A percentile compares a stretch with the other conserved stretches of the same genome.
These are phyloP conservation scores for Nicotiana paniculata DNA, from an alignment of 257 asterid genomes.

Conservation along the genomic window DNA sequence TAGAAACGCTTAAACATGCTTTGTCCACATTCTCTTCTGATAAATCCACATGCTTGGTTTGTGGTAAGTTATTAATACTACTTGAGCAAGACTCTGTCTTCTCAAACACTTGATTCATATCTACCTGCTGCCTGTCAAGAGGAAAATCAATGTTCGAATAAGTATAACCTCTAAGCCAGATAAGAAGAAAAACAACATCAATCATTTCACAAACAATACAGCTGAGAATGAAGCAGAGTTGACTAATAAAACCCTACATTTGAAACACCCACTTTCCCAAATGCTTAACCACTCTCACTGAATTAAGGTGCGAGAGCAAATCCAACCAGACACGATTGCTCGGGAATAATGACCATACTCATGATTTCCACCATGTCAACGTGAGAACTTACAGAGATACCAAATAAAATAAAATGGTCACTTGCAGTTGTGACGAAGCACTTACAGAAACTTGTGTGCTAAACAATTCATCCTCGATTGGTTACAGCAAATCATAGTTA, in stretches of 20 bases:
- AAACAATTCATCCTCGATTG: not conserved
- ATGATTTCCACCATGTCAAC: not conserved
- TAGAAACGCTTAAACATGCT: conserved; percentile 73
- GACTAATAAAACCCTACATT: not conserved
- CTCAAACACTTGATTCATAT: conserved; percentile 60
- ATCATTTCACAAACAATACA: not conserved
- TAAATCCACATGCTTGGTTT: conserved; percentile 83
- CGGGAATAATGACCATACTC: not conserved
- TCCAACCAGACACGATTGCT: not conserved
- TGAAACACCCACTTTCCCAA: not conserved
- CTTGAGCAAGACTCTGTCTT: conserved; percentile 67
- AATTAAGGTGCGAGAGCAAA: not conserved
- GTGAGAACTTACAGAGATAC: not conserved
- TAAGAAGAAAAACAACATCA: not conserved
- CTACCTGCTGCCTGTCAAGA: conserved; percentile 71
- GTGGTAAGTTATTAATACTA: conserved; percentile 36
- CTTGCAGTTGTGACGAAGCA: not conserved
- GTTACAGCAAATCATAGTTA: not conserved
- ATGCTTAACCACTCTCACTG: not conserved
- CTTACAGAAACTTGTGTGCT: not conserved
- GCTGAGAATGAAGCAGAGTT: not conserved
- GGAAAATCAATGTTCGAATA: conserved; percentile 12
- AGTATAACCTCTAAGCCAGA: not conserved
- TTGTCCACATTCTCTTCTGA: conserved; percentile 87
- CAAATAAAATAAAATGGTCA: not conserved